phyloP scores from a whole-genome alignment of 108 stramenopile genomes.

The Discostella stelligeroides region DNA sequence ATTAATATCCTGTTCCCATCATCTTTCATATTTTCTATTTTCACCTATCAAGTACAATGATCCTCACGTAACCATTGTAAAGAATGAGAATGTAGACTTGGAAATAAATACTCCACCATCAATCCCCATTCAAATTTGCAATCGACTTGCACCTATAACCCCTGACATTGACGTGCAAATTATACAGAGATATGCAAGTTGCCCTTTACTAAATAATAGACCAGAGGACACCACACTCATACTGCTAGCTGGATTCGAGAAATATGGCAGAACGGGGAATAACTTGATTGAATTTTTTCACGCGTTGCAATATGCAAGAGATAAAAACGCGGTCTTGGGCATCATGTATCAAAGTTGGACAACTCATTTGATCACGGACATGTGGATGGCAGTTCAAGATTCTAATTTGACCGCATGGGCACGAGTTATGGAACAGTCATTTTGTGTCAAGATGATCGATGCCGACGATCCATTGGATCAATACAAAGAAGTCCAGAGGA shows the following conservation, averaged over 20 bases:
- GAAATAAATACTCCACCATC: no score
- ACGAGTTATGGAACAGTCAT: slow-evolving; percentile 19
- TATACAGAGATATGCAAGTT: neutral
- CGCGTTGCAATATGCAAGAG: slow-evolving; percentile 36
- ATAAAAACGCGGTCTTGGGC: slow-evolving; percentile 25
- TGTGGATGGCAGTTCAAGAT: slow-evolving; percentile 38
- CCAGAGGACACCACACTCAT: neutral
- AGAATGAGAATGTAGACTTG: no score
- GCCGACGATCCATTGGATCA: slow-evolving; percentile 9
- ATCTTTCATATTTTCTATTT: no score
- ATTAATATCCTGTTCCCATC: no score
- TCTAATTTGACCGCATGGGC: slow-evolving; percentile 27
- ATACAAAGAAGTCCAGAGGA: slow-evolving; percentile 15
- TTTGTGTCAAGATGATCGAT: slow-evolving; percentile 38
- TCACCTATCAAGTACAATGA: no score
- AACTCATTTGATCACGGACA: slow-evolving; percentile 22
- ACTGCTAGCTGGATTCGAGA: neutral
- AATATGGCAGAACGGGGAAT: neutral
- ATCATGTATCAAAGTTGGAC: slow-evolving; percentile 31
- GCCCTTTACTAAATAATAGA: neutral
- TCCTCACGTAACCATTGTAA: no score
- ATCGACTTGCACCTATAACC: neutral
- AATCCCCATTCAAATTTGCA: neutral
- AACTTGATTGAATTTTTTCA: slow-evolving; percentile 41
- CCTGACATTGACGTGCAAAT: neutral